These are phyloP conservation scores for Penicillium cataractarum DNA, from an alignment of 495 filamentous ascomycete species.

Conservation along the genomic window DNA sequence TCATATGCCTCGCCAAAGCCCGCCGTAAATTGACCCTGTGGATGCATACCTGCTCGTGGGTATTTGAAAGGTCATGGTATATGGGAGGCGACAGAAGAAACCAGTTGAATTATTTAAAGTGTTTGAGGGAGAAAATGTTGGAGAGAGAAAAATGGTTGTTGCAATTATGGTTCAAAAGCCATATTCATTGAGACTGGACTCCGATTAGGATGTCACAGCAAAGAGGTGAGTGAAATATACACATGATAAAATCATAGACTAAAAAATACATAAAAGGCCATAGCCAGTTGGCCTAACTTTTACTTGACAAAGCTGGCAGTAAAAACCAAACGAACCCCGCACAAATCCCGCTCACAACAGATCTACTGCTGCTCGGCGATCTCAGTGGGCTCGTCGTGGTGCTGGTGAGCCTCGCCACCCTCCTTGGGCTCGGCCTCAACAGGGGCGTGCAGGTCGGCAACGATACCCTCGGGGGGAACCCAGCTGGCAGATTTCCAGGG, in stretches of 20 bases:
- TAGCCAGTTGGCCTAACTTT: conserved; percentile 2
- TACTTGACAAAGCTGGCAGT: conserved; percentile 1
- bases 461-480: conserved; percentile 53
- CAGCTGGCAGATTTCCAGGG: conserved; percentile 68
- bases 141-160: no score
- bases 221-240: conserved; percentile 25
- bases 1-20: no score
- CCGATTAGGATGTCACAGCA: conserved; percentile 18
- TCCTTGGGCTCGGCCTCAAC: conserved; percentile 21
- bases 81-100: no score
- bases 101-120: background rate
- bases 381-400: conserved; percentile 30
- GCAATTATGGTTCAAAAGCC: conserved; percentile 13
- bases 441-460: conserved; percentile 37
- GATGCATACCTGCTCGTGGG: no score
- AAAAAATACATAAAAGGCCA: conserved; percentile 13
- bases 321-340: background rate
- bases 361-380: conserved; percentile 21
- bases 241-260: conserved; percentile 16
- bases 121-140: no score
- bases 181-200: conserved; percentile 21
- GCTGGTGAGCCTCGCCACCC: conserved; percentile 29
- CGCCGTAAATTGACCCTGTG: no score
- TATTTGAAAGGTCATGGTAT: no score
- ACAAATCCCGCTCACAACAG: background rate